A percentile compares a stretch with the other conserved stretches of the same genome.
phyloP scores from a whole-genome alignment of 148 eudicot genomes.

The Beta vulgaris region DNA sequence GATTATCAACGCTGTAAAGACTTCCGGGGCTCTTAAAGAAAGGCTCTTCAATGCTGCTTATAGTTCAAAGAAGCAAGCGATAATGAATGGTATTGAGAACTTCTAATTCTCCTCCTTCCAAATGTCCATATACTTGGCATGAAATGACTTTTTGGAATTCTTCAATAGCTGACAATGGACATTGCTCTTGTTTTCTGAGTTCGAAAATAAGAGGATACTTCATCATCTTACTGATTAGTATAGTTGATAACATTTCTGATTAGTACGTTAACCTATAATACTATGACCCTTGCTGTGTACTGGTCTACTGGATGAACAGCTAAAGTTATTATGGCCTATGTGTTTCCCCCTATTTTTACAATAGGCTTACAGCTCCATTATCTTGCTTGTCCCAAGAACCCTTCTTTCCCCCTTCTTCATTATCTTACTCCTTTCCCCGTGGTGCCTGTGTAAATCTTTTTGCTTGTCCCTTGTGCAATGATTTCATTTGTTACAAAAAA shows the following conservation, averaged over 20 bases:
- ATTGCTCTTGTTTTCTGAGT: background rate
- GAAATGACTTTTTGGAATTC: background rate
- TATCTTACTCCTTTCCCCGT: background rate
- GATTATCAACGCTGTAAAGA: constrained; percentile 81
- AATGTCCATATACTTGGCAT: background rate
- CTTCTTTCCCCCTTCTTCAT: background rate
- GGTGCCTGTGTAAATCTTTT: background rate
- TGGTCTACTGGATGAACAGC: too few relatives aligned
- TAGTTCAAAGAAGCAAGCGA: constrained; percentile 92
- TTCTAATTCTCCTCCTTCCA: background rate
- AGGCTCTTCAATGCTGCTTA: constrained; percentile 83
- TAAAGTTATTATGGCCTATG: too few relatives aligned
- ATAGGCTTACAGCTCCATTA: too few relatives aligned
- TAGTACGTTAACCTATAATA: too few relatives aligned
- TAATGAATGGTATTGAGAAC: constrained; percentile 62
- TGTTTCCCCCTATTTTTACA: too few relatives aligned
- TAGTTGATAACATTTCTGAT: too few relatives aligned
- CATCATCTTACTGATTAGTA: too few relatives aligned
- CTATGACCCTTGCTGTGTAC: too few relatives aligned
- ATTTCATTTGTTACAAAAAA: background rate
- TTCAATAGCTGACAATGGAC: background rate
- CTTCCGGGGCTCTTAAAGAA: constrained; percentile 77
- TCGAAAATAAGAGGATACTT: background rate
- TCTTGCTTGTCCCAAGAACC: background rate
- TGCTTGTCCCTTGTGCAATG: background rate